phyloP scores from a whole-genome alignment of 2,329 filamentous ascomycete genomes.

The Phialocephala sp. region DNA sequence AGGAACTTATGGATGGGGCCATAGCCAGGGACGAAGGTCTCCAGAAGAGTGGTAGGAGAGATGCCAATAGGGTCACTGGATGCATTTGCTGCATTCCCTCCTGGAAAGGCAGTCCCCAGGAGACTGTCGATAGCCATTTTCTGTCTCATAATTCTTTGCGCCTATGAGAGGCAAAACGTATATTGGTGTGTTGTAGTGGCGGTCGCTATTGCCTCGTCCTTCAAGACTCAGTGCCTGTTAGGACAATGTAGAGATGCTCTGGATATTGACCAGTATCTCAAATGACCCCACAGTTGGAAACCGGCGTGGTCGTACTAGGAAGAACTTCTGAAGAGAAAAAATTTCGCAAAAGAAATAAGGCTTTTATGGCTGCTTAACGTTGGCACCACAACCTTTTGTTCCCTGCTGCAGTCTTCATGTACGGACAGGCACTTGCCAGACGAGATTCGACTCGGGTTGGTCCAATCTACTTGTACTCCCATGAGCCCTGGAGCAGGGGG shows the following conservation, averaged over 20 bases:
- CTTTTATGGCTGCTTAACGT: conserved; percentile 18
- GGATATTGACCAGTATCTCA: not conserved
- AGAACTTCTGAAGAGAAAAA: conserved; percentile 1
- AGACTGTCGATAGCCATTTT: conserved; percentile 28
- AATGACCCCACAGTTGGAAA: not conserved
- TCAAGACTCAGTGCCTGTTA: not conserved
- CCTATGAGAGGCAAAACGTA: conserved; percentile 17
- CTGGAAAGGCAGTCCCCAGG: conserved; percentile 30
- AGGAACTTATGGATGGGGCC: conserved; percentile 40
- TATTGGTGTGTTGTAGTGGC: not conserved
- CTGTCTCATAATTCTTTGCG: conserved; percentile 25
- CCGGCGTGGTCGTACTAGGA: no score
- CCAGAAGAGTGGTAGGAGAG: conserved; percentile 38
- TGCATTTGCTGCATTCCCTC: conserved; percentile 15
- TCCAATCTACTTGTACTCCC: not conserved
- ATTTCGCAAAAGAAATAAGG: not conserved
- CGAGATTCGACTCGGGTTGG: not conserved
- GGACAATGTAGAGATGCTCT: not conserved
- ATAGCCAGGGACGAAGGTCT: conserved; percentile 43
- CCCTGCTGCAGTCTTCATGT: not conserved
- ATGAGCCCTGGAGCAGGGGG: conserved; percentile 8
- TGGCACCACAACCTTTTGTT: conserved; percentile 10
- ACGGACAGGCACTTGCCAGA: conserved; percentile 8
- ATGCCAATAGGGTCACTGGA: conserved; percentile 16
- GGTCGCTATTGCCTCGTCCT: conserved; percentile 5